These are phyloP conservation scores for Jackrogersella minutella DNA, from an alignment of 495 filamentous ascomycete species.

Conservation along the genomic window DNA sequence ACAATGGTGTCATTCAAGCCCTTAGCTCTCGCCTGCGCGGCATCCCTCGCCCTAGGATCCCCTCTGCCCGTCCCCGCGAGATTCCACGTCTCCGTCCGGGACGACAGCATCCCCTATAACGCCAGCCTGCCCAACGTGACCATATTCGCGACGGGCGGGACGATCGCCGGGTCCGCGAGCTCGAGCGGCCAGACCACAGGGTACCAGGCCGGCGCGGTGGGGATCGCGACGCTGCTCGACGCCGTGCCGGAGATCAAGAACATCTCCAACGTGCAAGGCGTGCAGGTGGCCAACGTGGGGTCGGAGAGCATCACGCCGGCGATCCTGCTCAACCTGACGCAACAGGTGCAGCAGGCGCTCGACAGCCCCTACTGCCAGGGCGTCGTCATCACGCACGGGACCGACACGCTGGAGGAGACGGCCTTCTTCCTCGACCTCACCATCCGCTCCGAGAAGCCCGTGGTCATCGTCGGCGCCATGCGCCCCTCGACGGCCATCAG, in stretches of 20 bases:
- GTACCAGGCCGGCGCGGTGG: slow-evolving; percentile 55
- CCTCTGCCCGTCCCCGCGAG: slow-evolving; percentile 9
- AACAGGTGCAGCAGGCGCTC: slow-evolving; percentile 52
- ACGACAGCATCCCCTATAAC: slow-evolving; percentile 49
- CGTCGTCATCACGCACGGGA: slow-evolving; percentile 60
- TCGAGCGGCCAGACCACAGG: slow-evolving; percentile 57
- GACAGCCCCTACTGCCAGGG: slow-evolving; percentile 54
- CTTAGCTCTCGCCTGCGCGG: slow-evolving; percentile 5
- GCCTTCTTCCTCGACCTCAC: slow-evolving; percentile 61
- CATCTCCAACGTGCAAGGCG: slow-evolving; percentile 56
- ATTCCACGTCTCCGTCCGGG: slow-evolving; percentile 15
- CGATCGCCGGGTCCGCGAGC: slow-evolving; percentile 55
- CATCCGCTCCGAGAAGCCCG: slow-evolving; percentile 56
- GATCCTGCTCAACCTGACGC: slow-evolving; percentile 54
- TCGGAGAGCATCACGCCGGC: slow-evolving; percentile 51
- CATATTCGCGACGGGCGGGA: slow-evolving; percentile 60
- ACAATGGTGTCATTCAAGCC: slow-evolving; percentile 39
- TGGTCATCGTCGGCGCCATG: slow-evolving; percentile 61
- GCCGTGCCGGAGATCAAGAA: slow-evolving; percentile 54
- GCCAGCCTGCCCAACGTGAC: slow-evolving; percentile 58
- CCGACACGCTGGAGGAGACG: slow-evolving; percentile 60
- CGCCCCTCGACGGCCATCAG: slow-evolving; percentile 59
- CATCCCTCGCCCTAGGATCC: slow-evolving; percentile 7
- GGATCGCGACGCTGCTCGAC: slow-evolving; percentile 49
- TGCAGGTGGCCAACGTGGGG: slow-evolving; percentile 52